Evolutionary conservation across 2,329 filamentous ascomycete genomes (phyloP).

Genomic region (Neophaeococcomyces mojaviensis): DNA sequence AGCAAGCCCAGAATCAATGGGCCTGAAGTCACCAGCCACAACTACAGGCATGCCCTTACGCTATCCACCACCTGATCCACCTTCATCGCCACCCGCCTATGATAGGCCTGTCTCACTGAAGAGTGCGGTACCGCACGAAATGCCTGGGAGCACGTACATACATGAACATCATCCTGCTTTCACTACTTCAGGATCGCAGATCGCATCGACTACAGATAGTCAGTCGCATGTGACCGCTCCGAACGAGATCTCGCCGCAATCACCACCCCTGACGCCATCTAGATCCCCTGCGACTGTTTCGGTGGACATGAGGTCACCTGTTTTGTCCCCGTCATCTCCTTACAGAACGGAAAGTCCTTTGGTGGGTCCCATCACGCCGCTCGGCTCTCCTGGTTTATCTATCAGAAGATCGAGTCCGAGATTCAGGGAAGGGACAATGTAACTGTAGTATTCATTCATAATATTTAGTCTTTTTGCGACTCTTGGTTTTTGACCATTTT

Average conservation of each 20-base stretch:
- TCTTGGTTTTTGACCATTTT: no score
- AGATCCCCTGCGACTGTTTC: conserved; percentile 5
- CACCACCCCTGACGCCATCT: conserved; percentile 25
- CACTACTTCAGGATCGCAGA: not conserved
- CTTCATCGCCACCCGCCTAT: conserved; percentile 21
- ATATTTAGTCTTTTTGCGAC: no score
- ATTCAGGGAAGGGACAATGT: conserved; percentile 1
- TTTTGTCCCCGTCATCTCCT: conserved; percentile 13
- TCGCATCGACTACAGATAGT: not conserved
- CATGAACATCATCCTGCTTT: conserved; percentile 24
- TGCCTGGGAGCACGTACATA: conserved; percentile 24
- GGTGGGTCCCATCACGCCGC: conserved; percentile 11
- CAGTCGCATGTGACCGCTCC: conserved; percentile 2
- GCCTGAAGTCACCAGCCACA: conserved; percentile 8
- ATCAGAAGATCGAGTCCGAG: not conserved
- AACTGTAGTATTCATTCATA: not conserved
- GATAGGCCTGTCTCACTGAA: conserved; percentile 8
- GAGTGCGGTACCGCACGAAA: conserved; percentile 14
- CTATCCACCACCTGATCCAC: not conserved
- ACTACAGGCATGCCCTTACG: conserved; percentile 12
- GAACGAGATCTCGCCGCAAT: conserved; percentile 20
- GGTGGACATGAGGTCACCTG: conserved; percentile 11
- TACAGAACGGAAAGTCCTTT: conserved; percentile 9
- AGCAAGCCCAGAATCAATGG: conserved; percentile 16
- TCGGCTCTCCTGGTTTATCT: conserved; percentile 13